phyloP scores from a whole-genome alignment of 352 stramenopile species.

The Phytophthora colocasiae region DNA sequence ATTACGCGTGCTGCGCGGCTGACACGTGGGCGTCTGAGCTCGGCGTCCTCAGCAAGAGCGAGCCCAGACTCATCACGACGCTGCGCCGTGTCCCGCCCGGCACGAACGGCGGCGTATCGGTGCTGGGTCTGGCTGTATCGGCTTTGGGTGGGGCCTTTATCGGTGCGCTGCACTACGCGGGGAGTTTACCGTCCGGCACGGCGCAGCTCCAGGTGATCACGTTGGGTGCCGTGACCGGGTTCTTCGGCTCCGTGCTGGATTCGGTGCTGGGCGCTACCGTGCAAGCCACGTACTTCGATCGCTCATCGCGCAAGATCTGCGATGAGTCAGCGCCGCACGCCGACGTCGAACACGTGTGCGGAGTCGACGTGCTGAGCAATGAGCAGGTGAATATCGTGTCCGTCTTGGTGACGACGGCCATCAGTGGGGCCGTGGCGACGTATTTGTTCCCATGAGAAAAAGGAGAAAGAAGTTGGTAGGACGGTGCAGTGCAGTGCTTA shows the following conservation, averaged over 20 bases:
- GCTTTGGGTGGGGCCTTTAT: constrained; percentile 89
- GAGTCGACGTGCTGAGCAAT: constrained; percentile 66
- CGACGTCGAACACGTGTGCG: constrained; percentile 31
- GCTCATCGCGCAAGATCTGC: constrained; percentile 66
- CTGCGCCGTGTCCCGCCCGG: constrained; percentile 83
- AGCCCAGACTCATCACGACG: constrained; percentile 90
- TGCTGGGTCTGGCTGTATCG: constrained; percentile 82
- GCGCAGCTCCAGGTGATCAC: constrained; percentile 59
- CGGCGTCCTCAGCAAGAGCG: constrained; percentile 84
- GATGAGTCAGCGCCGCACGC: constrained; percentile 25
- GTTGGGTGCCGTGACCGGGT: constrained; percentile 61
- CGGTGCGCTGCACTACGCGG: constrained; percentile 72
- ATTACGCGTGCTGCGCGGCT: constrained; percentile 93
- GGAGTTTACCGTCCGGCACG: constrained; percentile 45
- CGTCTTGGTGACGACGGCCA: constrained; percentile 60
- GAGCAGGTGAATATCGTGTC: constrained; percentile 81
- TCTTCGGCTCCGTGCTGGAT: constrained; percentile 84
- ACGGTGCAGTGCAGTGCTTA: background rate
- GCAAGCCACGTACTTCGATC: constrained; percentile 79
- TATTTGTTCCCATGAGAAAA: constrained; percentile 42
- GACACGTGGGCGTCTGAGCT: constrained; percentile 97
- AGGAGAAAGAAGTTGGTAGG: constrained; percentile 1
- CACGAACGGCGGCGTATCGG: constrained; percentile 95
- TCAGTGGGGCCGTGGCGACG: constrained; percentile 50
- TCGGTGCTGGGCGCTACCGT: constrained; percentile 86